Conservation (phyloP, 768 basidiomycete species). For the Boletus tylopilopsis region DNA sequence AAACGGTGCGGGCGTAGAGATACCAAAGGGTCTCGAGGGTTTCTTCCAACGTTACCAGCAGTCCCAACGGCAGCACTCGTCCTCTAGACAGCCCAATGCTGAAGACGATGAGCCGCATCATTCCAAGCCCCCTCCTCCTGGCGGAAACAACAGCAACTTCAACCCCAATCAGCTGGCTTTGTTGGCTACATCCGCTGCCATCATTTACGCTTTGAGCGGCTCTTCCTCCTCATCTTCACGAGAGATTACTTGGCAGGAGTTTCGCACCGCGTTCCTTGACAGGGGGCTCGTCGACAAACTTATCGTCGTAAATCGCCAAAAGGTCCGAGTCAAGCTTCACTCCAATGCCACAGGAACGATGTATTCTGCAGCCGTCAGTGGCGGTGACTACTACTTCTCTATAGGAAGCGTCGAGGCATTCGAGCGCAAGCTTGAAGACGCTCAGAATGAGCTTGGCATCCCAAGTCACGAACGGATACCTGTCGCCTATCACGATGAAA, state of each 20-base stretch:
- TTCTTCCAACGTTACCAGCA: constrained; percentile 69
- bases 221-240: constrained; percentile 51
- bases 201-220: constrained; percentile 58
- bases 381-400: constrained; percentile 85
- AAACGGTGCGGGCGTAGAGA: constrained; percentile 31
- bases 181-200: constrained; percentile 55
- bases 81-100: constrained; percentile 26
- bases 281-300: constrained; percentile 95
- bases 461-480: constrained; percentile 92
- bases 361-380: constrained; percentile 56
- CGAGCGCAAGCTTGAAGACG: constrained; percentile 91
- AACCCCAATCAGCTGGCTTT: constrained; percentile 55
- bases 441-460: constrained; percentile 89
- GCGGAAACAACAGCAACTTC: constrained; percentile 46
- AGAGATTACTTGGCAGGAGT: constrained; percentile 99
- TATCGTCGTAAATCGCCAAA: constrained; percentile 84
- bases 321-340: constrained; percentile 90
- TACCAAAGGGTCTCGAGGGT: constrained; percentile 70
- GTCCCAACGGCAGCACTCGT: constrained; percentile 32
- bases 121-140: constrained; percentile 48
- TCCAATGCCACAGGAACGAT: constrained; percentile 80
- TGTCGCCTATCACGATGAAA: constrained; percentile 95
- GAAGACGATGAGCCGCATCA: constrained; percentile 33
- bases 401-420: constrained; percentile 98
- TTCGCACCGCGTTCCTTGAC: constrained; percentile 94